These are phyloP conservation scores for Trichophyton mentagrophytes DNA, from an alignment of 2,329 filamentous ascomycete genomes.

Conservation along the genomic window DNA sequence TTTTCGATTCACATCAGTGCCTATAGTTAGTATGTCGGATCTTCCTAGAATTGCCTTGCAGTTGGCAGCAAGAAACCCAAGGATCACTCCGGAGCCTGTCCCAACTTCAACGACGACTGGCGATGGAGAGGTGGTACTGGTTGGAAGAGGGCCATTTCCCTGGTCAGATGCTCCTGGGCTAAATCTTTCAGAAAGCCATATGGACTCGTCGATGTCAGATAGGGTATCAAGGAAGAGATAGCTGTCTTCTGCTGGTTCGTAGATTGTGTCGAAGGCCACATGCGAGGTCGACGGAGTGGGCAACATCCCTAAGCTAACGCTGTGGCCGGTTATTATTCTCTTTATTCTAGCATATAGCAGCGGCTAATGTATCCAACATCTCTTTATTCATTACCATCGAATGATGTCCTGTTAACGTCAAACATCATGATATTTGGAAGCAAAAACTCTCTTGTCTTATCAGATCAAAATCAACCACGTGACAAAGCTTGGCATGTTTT, in stretches of 20 bases:
- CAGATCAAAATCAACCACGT: slow-evolving; percentile 4
- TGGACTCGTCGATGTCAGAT: slow-evolving; percentile 54
- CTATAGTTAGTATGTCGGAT: slow-evolving; percentile 55
- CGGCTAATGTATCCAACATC: background rate
- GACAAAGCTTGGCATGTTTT: background rate
- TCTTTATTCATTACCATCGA: background rate
- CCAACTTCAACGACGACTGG: slow-evolving; percentile 75
- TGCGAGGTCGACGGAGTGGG: slow-evolving; percentile 90
- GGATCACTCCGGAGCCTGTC: slow-evolving; percentile 83
- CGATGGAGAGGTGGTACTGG: slow-evolving; percentile 20
- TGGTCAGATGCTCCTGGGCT: slow-evolving; percentile 2
- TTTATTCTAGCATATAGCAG: background rate
- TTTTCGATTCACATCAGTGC: slow-evolving; percentile 72
- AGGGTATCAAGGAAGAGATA: slow-evolving; percentile 88
- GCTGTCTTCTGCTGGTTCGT: slow-evolving; percentile 92
- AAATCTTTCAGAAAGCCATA: slow-evolving; percentile 58
- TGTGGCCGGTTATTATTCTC: background rate
- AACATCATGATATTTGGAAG: background rate
- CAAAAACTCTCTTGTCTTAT: background rate
- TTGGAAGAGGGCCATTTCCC: slow-evolving; percentile 9
- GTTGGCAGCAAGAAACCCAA: slow-evolving; percentile 74
- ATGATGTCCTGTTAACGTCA: background rate
- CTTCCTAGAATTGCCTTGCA: slow-evolving; percentile 59
- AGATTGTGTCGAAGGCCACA: slow-evolving; percentile 75
- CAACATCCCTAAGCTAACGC: slow-evolving; percentile 49